phyloP scores from a whole-genome alignment of 2,329 filamentous ascomycete species.

The Aureobasidium vineae region DNA sequence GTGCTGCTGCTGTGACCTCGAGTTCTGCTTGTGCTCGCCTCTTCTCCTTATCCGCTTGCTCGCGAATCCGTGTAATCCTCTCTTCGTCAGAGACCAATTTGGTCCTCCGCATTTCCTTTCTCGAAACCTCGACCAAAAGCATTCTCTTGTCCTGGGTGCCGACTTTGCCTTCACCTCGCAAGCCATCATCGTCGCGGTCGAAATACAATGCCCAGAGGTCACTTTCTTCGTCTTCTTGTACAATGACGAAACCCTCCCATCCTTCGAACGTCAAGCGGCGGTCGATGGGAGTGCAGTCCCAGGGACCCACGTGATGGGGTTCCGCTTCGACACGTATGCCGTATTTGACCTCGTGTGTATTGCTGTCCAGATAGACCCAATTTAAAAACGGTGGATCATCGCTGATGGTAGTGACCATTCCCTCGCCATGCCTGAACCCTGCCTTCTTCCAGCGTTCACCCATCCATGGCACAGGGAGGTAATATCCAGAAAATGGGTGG shows the following conservation, averaged over 20 bases:
- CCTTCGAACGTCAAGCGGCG: slow-evolving; percentile 53
- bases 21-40: slow-evolving; percentile 20
- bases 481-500: slow-evolving; percentile 53
- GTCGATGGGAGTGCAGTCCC: slow-evolving; percentile 73
- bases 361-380: slow-evolving; percentile 64
- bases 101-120: slow-evolving; percentile 35
- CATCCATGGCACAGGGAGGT: slow-evolving; percentile 51
- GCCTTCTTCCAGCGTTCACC: slow-evolving; percentile 34
- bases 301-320: slow-evolving; percentile 72
- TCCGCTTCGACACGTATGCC: slow-evolving; percentile 68
- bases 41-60: slow-evolving; percentile 29
- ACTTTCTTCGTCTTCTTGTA: slow-evolving; percentile 49
- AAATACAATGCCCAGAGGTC: slow-evolving; percentile 54
- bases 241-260: slow-evolving; percentile 57
- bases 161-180: slow-evolving; percentile 33
- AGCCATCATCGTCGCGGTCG: slow-evolving; percentile 48
- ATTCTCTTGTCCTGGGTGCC: slow-evolving; percentile 34
- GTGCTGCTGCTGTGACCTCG: not conserved
- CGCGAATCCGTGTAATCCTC: slow-evolving; percentile 33
- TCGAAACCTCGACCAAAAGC: slow-evolving; percentile 37
- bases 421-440: slow-evolving; percentile 42
- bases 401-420: slow-evolving; percentile 51
- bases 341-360: slow-evolving; percentile 61
- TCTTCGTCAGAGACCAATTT: slow-evolving; percentile 33
- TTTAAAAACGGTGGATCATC: slow-evolving; percentile 62